These are phyloP conservation scores for Penicillium palitans DNA, from an alignment of 2,329 filamentous ascomycete species.

Conservation along the genomic window DNA sequence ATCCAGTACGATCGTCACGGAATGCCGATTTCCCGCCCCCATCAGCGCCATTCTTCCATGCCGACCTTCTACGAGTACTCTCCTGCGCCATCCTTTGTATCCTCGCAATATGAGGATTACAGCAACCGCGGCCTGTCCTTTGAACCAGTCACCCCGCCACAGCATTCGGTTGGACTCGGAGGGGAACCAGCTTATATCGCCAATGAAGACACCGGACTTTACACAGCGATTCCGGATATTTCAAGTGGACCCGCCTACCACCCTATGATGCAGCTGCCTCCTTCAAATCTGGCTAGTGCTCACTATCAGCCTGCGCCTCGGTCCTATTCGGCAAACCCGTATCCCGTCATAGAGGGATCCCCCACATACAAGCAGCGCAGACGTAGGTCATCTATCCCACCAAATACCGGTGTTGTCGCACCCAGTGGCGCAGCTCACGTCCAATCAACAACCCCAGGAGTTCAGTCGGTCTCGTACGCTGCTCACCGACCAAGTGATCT, in stretches of 20 bases:
- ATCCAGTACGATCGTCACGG: conserved; percentile 92
- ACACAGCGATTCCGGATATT: conserved; percentile 91
- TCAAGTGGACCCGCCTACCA: conserved; percentile 72
- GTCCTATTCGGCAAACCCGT: conserved; percentile 73
- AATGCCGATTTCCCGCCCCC: conserved; percentile 75
- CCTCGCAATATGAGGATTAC: conserved; percentile 98
- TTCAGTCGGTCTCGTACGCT: conserved; percentile 52
- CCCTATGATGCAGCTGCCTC: conserved; percentile 86
- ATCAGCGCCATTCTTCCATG: conserved; percentile 98
- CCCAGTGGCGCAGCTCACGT: conserved; percentile 52
- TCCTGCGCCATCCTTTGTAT: conserved; percentile 94
- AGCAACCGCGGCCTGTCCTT: conserved; percentile 94
- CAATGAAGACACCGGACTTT: conserved; percentile 94
- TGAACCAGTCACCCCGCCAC: conserved; percentile 93
- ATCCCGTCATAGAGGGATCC: conserved; percentile 95
- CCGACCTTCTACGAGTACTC: conserved; percentile 98
- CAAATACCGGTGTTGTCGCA: conserved; percentile 71
- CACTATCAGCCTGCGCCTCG: conserved; percentile 73
- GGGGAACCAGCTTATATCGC: conserved; percentile 95
- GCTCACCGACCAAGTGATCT: conserved; percentile 84
- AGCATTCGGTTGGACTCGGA: conserved; percentile 77
- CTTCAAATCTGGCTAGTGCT: conserved; percentile 76
- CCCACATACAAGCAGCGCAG: conserved; percentile 98
- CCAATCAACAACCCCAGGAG: conserved; percentile 42
- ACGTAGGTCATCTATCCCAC: conserved; percentile 87